Evolutionary conservation across 225 moss, liverwort and hornwort genomes (phyloP).

Genomic region (Ulota crispa): DNA sequence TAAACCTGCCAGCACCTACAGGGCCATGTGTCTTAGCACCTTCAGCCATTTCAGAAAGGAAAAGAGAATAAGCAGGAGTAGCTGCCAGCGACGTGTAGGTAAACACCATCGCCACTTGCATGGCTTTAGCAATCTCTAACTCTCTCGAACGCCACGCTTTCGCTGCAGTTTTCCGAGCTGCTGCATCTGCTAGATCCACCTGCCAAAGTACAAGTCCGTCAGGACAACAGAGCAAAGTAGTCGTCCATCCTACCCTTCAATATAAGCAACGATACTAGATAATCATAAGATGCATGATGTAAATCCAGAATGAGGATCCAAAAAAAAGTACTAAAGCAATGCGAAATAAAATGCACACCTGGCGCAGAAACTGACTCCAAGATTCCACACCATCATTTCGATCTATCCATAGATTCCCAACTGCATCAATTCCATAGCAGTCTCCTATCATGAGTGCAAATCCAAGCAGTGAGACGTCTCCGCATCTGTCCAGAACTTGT

Average conservation of each 20-base stretch:
- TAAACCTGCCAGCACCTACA: constrained; percentile 61
- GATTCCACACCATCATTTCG: constrained; percentile 48
- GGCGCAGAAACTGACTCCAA: constrained; percentile 64
- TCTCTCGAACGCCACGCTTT: constrained; percentile 60
- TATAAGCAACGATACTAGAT: not conserved
- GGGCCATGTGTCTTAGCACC: constrained; percentile 56
- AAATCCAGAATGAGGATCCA: not conserved
- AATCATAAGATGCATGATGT: not conserved
- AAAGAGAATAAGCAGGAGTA: constrained; percentile 63
- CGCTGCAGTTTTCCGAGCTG: constrained; percentile 52
- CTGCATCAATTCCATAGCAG: constrained; percentile 67
- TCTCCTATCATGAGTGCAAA: constrained; percentile 71
- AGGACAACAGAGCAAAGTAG: constrained; percentile 4
- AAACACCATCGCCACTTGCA: constrained; percentile 71
- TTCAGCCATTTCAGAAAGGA: constrained; percentile 60
- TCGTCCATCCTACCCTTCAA: not conserved
- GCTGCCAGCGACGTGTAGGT: constrained; percentile 54
- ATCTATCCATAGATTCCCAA: constrained; percentile 76
- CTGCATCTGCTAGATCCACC: constrained; percentile 69
- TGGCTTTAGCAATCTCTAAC: constrained; percentile 56
- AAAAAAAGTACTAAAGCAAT: not conserved
- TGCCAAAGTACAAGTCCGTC: constrained; percentile 26
- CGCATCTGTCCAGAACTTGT: constrained; percentile 61
- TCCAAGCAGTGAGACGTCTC: constrained; percentile 46
- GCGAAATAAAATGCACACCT: constrained; percentile 28